phyloP scores from a whole-genome alignment of 306 rosid genomes.

The Crataegus laevigata region DNA sequence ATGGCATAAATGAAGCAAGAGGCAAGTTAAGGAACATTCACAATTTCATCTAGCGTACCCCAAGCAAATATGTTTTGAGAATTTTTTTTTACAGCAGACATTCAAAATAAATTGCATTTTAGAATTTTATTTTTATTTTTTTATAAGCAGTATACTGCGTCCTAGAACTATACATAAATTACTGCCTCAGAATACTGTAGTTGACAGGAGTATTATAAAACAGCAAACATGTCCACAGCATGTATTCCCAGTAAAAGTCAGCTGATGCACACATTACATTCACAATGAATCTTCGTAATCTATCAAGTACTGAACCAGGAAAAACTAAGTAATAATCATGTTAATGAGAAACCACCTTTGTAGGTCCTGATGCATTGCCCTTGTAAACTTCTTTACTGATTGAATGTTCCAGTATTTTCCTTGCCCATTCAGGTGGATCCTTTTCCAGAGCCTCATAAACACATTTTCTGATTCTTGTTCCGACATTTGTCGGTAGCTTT shows the following conservation, averaged over 20 bases:
- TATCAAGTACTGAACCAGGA: neutral
- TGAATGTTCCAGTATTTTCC: constrained; percentile 65
- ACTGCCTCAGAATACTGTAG: neutral
- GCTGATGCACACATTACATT: neutral
- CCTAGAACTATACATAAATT: neutral
- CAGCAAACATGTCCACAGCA: no score
- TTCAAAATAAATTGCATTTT: no score
- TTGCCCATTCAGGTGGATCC: constrained; percentile 97
- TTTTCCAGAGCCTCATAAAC: constrained; percentile 71
- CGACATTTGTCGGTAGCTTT: constrained; percentile 96
- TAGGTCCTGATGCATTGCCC: constrained; percentile 99
- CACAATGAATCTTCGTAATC: neutral
- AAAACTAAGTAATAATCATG: constrained; percentile 15
- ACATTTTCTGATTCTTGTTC: constrained; percentile 95
- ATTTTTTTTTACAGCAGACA: no score
- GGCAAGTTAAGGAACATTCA: neutral
- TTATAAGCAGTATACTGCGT: neutral
- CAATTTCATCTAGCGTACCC: no score
- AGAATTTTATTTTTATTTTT: no score
- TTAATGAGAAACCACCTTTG: constrained; percentile 57
- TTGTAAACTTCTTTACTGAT: constrained; percentile 96
- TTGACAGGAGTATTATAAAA: neutral
- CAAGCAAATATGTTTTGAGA: neutral
- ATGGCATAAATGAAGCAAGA: neutral
- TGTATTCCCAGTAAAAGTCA: neutral